Percentiles rank a stretch among this genome's conserved stretches.
phyloP scores from a whole-genome alignment of 208 protist genomes.

The Leishmania braziliensis region DNA sequence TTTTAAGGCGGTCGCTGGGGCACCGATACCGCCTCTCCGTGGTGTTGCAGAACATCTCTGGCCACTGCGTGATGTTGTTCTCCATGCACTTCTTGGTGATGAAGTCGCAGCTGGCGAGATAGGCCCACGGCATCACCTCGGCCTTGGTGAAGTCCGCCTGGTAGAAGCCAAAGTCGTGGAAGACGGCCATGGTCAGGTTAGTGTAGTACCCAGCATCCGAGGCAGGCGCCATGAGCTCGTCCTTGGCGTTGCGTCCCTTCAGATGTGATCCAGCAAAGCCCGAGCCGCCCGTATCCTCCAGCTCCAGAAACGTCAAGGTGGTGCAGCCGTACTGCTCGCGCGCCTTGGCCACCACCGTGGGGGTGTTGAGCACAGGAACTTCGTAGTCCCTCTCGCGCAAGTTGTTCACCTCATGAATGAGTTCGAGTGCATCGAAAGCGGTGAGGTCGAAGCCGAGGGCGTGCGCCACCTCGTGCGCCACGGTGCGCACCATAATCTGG shows the following conservation, averaged over 20 bases:
- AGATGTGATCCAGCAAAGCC: not conserved
- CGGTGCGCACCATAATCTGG: slow-evolving; percentile 19
- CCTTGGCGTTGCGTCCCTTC: slow-evolving; percentile 32
- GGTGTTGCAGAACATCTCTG: slow-evolving; percentile 50
- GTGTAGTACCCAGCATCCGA: slow-evolving; percentile 46
- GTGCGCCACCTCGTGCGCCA: slow-evolving; percentile 82
- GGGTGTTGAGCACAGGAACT: slow-evolving; percentile 36
- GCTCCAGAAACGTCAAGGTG: slow-evolving; percentile 52
- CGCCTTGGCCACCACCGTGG: slow-evolving; percentile 36
- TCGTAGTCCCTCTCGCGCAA: no score
- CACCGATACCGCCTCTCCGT: no score
- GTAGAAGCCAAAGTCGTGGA: slow-evolving; percentile 86
- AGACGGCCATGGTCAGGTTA: slow-evolving; percentile 74
- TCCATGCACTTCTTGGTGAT: slow-evolving; percentile 44
- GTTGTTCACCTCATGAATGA: no score
- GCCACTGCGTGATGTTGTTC: slow-evolving; percentile 30
- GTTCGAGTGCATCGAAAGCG: no score
- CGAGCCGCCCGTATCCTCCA: slow-evolving; percentile 58
- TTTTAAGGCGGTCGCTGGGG: not conserved
- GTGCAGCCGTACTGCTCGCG: slow-evolving; percentile 70
- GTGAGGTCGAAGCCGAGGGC: slow-evolving; percentile 89
- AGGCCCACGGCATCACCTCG: slow-evolving; percentile 75
- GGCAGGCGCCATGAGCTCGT: slow-evolving; percentile 82
- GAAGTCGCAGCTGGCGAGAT: slow-evolving; percentile 63
- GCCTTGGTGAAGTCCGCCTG: slow-evolving; percentile 52